These are phyloP conservation scores for Leptomonas pyrrhocoris DNA, from an alignment of 208 protist genomes.

Conservation along the genomic window DNA sequence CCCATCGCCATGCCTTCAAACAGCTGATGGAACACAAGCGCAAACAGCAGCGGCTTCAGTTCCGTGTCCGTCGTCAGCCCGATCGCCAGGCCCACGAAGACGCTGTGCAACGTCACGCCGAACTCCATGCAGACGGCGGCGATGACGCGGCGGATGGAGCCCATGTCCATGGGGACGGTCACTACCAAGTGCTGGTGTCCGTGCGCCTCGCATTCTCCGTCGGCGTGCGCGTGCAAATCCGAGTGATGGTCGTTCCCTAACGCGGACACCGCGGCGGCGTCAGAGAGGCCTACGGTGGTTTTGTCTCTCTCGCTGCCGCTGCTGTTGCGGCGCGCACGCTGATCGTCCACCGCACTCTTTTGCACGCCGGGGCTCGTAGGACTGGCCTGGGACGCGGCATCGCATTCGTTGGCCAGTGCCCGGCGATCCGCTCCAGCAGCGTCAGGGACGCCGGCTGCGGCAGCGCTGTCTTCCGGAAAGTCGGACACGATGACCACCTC, in stretches of 20 bases:
- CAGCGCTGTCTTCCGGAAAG: neutral
- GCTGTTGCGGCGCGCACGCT: neutral
- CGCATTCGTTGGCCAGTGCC: neutral
- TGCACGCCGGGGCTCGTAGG: neutral
- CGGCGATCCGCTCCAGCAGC: neutral
- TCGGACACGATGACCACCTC: constrained; percentile 5
- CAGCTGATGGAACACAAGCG: constrained; percentile 71
- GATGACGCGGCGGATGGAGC: constrained; percentile 30
- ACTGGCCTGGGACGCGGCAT: neutral
- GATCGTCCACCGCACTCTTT: neutral
- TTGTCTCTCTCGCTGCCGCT: neutral
- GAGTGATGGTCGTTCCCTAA: neutral
- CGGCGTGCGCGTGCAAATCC: neutral
- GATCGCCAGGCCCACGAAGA: constrained; percentile 70
- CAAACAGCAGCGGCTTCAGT: constrained; percentile 55
- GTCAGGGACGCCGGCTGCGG: neutral
- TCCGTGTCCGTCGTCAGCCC: constrained; percentile 53
- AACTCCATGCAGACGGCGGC: constrained; percentile 44
- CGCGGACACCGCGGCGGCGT: neutral
- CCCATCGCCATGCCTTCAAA: constrained; percentile 79
- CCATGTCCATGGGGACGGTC: constrained; percentile 32
- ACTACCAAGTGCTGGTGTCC: constrained; percentile 38
- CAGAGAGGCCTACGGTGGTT: neutral
- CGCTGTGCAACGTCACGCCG: constrained; percentile 64
- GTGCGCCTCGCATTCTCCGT: constrained; percentile 20